These are phyloP conservation scores for Pythium biforme DNA, from an alignment of 352 stramenopile genomes.

Conservation along the genomic window DNA sequence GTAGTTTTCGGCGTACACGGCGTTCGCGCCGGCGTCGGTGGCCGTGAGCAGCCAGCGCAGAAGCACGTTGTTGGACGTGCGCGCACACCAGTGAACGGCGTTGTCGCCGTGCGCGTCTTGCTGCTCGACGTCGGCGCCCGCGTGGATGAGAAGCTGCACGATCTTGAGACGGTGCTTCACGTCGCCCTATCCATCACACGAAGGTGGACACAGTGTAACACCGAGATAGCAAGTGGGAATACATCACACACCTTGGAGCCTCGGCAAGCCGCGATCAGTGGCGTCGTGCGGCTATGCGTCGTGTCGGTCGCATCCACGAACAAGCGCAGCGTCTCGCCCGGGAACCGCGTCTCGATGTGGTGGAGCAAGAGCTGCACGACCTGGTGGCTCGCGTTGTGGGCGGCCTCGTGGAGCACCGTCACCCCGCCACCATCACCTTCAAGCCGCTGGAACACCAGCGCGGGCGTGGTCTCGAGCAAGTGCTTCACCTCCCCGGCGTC, in stretches of 20 bases:
- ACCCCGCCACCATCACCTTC: slow-evolving; percentile 24
- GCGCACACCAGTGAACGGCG: slow-evolving; percentile 66
- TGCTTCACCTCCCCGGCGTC: slow-evolving; percentile 20
- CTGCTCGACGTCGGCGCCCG: slow-evolving; percentile 39
- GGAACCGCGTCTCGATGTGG: slow-evolving; percentile 36
- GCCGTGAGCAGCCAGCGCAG: slow-evolving; percentile 59
- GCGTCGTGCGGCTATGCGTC: slow-evolving; percentile 44
- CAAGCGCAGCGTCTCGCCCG: slow-evolving; percentile 27
- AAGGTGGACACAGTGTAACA: too few relatives aligned
- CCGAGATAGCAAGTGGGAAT: too few relatives aligned
- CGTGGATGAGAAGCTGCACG: slow-evolving; percentile 44
- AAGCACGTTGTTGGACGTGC: slow-evolving; percentile 43
- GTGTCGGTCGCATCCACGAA: slow-evolving; percentile 54
- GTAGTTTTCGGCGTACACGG: slow-evolving; percentile 48
- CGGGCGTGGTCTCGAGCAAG: slow-evolving; percentile 32
- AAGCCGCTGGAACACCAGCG: slow-evolving; percentile 34
- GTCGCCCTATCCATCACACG: slow-evolving; percentile 32
- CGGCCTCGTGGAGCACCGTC: slow-evolving; percentile 58
- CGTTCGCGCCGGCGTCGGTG: slow-evolving; percentile 49
- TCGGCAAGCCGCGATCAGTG: slow-evolving; percentile 60
- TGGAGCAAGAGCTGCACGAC: slow-evolving; percentile 37
- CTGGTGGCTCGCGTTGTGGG: slow-evolving; percentile 34
- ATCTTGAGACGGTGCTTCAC: slow-evolving; percentile 45
- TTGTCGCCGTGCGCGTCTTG: slow-evolving; percentile 64
- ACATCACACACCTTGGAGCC: slow-evolving; percentile 30